Evolutionary conservation across 2,329 filamentous ascomycete genomes (phyloP).

Genomic region (Phaeophleospora eucalypticola): DNA sequence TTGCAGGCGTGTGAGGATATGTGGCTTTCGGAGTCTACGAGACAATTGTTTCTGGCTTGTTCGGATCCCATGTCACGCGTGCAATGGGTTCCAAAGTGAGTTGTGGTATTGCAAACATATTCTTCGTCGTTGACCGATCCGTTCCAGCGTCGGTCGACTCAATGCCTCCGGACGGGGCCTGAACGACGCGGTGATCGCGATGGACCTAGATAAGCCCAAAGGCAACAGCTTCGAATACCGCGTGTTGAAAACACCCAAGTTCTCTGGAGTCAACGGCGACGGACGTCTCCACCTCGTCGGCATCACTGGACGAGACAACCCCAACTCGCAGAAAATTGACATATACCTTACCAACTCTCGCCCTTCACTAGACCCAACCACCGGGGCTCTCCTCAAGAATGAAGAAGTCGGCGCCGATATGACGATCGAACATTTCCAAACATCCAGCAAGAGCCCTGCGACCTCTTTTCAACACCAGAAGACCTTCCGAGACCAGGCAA

Average conservation of each 20-base stretch:
- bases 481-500: constrained; percentile 15
- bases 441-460: constrained; percentile 5
- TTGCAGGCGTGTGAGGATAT: constrained; percentile 24
- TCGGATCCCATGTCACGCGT: constrained; percentile 13
- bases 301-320: constrained; percentile 12
- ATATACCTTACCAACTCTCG: constrained; percentile 17
- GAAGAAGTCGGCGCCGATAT: constrained; percentile 11
- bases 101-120: background rate
- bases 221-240: constrained; percentile 17
- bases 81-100: constrained; percentile 23
- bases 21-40: constrained; percentile 22
- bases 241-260: constrained; percentile 13
- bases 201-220: constrained; percentile 21
- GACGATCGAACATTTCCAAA: constrained; percentile 19
- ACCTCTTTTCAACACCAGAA: constrained; percentile 7
- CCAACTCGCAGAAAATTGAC: constrained; percentile 8
- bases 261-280: constrained; percentile 12
- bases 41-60: constrained; percentile 22
- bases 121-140: background rate
- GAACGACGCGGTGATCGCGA: constrained; percentile 20
- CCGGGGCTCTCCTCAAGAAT: constrained; percentile 13
- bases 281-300: constrained; percentile 18
- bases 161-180: constrained; percentile 19
- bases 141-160: constrained; percentile 12
- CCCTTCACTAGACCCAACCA: constrained; percentile 13